Base-by-base conservation (phyloP, 352 stramenopile species). In the Globisporangium echinulatum region DNA sequence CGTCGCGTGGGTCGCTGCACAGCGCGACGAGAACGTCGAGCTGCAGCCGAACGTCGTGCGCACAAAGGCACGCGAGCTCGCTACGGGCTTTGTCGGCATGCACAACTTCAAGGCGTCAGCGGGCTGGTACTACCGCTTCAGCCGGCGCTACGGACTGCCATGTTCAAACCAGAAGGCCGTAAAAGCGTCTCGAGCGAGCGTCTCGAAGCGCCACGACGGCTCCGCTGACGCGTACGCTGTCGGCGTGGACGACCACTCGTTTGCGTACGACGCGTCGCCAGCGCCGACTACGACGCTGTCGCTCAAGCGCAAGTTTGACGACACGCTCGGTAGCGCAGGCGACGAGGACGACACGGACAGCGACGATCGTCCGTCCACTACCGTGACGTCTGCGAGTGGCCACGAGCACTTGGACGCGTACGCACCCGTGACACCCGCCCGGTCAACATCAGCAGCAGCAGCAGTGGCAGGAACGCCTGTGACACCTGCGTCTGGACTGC, bases 51-150 rank as follows among this genome's bases (percentile, higher is more conserved):
- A 59, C 5, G 52, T 70, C 5, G 57, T 85, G 17, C 65, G 71
- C 1, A 66, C 74, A 50, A 77, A 77, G 54, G 74, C 69, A 19
- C 63, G 66, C 7, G 53, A 63, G 11, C 61, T 86, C 50, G 69
- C 72, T n/a, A 39, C 47, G 3, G 47, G 49, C 15, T 70, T 66
- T 44, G 67, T 71, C 11, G 64, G 59, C 25, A 80, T 84, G 75
- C 53, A 69, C 15, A 69, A 52, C 48, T 86, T 83, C 66, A 82
- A 82, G 62, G 76, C 74, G 19, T 83, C 71, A 5, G 76, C 71
- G 0, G 76, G 76, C 3, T 86, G 76, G 74, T 83, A 74, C 63
- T 83, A 80, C 53, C 69, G 76, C 19, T 83, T 82, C 47, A 80
- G 72, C 49, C 58, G 71, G 13, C 69, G 71, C 5, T 80, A 80